phyloP scores from a whole-genome alignment of 2,329 filamentous ascomycete species.

The Elsinoe fawcettii region DNA sequence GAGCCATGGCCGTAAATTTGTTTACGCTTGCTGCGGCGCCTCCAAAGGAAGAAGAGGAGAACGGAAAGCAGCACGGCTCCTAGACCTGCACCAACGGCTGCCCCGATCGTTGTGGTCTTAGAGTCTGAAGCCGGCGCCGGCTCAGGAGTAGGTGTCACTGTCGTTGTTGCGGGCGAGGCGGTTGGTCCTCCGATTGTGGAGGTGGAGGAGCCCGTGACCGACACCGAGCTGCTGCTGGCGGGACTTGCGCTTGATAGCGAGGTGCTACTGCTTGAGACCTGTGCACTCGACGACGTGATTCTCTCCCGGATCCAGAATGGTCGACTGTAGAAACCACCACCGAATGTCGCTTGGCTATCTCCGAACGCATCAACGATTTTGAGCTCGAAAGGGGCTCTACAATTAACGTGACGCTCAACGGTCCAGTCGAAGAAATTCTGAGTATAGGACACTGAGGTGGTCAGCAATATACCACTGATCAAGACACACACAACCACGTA shows the following conservation, averaged over 20 bases:
- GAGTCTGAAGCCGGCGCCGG: background rate
- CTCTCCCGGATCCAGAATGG: slow-evolving; percentile 6
- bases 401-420: too few relatives aligned
- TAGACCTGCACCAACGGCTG: slow-evolving; percentile 4
- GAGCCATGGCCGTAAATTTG: too few relatives aligned
- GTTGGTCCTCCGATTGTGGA: too few relatives aligned
- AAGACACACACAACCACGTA: background rate
- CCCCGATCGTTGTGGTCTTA: background rate
- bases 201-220: too few relatives aligned
- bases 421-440: too few relatives aligned
- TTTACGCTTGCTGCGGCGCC: background rate
- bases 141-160: background rate
- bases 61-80: background rate
- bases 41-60: background rate
- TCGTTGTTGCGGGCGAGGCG: background rate
- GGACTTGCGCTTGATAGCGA: too few relatives aligned
- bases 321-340: slow-evolving; percentile 12
- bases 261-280: too few relatives aligned
- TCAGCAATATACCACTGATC: background rate
- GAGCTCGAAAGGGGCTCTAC: too few relatives aligned
- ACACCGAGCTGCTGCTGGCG: too few relatives aligned
- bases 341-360: background rate
- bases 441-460: too few relatives aligned
- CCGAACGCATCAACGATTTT: background rate
- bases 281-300: background rate